Percentiles rank a stretch among this genome's conserved stretches.
phyloP scores from a whole-genome alignment of 169 alveolate genomes.

The Babesia sp. region DNA sequence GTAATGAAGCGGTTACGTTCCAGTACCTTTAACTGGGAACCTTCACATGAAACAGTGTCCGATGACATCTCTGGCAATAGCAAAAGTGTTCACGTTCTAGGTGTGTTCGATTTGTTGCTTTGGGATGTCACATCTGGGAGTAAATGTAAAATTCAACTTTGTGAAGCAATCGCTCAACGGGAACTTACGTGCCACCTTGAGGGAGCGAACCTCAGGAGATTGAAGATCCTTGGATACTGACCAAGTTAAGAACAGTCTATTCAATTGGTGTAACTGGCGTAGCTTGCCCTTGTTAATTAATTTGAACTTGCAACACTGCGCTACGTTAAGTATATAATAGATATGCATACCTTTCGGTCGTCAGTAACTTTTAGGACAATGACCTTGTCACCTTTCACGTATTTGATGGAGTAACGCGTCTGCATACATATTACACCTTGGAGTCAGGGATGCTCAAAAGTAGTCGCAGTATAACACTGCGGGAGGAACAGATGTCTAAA shows the following conservation, averaged over 20 bases:
- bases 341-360: slow-evolving; percentile 37
- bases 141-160: background rate
- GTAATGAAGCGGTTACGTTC: background rate
- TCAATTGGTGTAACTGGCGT: slow-evolving; percentile 48
- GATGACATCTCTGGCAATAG: slow-evolving; percentile 1
- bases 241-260: slow-evolving; percentile 50
- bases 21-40: slow-evolving; percentile 10
- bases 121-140: background rate
- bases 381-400: slow-evolving; percentile 37
- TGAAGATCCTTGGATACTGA: slow-evolving; percentile 42
- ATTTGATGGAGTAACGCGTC: slow-evolving; percentile 58
- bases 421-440: background rate
- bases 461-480: background rate
- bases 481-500: background rate
- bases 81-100: background rate
- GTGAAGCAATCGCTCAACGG: background rate
- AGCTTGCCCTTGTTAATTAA: slow-evolving; percentile 4
- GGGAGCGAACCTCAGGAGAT: slow-evolving; percentile 47
- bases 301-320: slow-evolving; percentile 60
- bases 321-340: background rate
- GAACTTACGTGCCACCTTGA: slow-evolving; percentile 39
- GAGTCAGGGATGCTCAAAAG: background rate
- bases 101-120: background rate
- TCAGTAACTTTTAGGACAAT: slow-evolving; percentile 61
- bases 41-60: background rate